phyloP scores from a whole-genome alignment of 2,329 filamentous ascomycete genomes.

The Neofusicoccum laricinum region DNA sequence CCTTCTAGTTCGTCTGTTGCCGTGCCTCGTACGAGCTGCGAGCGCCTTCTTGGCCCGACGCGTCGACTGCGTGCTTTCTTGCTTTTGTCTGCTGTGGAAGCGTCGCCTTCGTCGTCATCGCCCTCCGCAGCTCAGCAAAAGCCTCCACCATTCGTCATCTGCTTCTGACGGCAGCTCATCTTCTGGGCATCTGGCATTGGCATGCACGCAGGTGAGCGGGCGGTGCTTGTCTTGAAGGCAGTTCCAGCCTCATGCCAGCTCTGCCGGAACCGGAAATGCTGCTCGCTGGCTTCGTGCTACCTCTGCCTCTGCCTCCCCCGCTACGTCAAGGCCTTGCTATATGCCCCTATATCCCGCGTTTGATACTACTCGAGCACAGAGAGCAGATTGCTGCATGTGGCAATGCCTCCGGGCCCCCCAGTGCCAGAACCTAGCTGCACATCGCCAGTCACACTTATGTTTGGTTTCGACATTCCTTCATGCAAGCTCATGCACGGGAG shows the following conservation, averaged over 20 bases:
- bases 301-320: not conserved
- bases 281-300: not conserved
- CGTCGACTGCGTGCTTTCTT: not conserved
- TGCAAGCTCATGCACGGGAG: not conserved
- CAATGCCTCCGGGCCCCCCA: not conserved
- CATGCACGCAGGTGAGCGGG: not conserved
- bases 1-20: not conserved
- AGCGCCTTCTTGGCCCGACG: not conserved
- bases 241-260: too few species aligned
- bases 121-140: not conserved
- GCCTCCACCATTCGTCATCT: slow-evolving; percentile 8
- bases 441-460: not conserved
- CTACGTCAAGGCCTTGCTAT: not conserved
- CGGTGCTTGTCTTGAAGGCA: not conserved
- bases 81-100: not conserved
- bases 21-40: slow-evolving; percentile 14
- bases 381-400: not conserved
- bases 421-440: not conserved
- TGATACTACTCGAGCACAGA: not conserved
- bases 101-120: slow-evolving; percentile 11
- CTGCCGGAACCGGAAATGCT: not conserved
- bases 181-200: not conserved
- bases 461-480: not conserved
- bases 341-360: not conserved
- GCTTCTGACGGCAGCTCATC: not conserved